Evolutionary conservation across 495 filamentous ascomycete genomes (phyloP).

Genomic region (Xylaria flabelliformis): DNA sequence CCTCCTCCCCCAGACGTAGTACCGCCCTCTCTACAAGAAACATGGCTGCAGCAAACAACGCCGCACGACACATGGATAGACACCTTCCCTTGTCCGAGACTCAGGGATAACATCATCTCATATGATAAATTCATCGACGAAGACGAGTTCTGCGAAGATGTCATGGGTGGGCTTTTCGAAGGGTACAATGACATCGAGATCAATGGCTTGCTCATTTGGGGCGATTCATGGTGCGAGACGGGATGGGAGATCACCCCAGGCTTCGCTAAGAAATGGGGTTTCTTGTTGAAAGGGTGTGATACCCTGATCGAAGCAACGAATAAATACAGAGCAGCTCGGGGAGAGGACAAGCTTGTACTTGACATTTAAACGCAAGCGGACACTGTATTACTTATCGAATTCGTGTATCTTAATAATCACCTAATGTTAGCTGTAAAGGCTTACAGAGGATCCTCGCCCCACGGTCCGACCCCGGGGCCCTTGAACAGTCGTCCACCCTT

Average conservation of each 20-base stretch:
- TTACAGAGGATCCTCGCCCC: slow-evolving; percentile 42
- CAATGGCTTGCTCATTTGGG: slow-evolving; percentile 58
- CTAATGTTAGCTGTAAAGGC: neutral
- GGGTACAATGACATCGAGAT: slow-evolving; percentile 40
- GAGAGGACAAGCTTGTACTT: slow-evolving; percentile 55
- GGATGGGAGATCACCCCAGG: slow-evolving; percentile 60
- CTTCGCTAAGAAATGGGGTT: slow-evolving; percentile 59
- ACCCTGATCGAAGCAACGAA: slow-evolving; percentile 57
- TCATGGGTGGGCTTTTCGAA: slow-evolving; percentile 53
- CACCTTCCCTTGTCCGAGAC: slow-evolving; percentile 53
- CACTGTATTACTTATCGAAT: slow-evolving; percentile 4
- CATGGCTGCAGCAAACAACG: slow-evolving; percentile 45
- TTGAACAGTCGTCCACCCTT: slow-evolving; percentile 54
- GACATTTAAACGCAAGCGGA: slow-evolving; percentile 42
- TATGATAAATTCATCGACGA: slow-evolving; percentile 50
- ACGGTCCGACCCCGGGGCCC: slow-evolving; percentile 45
- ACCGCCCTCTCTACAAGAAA: slow-evolving; percentile 50
- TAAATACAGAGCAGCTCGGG: slow-evolving; percentile 53
- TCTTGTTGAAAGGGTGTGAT: slow-evolving; percentile 57
- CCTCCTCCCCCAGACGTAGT: slow-evolving; percentile 32
- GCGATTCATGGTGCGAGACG: slow-evolving; percentile 53
- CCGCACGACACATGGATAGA: slow-evolving; percentile 57
- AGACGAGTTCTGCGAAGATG: slow-evolving; percentile 54
- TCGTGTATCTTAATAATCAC: neutral
- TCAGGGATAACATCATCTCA: slow-evolving; percentile 57